Conservation (phyloP, 2,329 filamentous ascomycete genomes). For the Venturia aucupariae region DNA sequence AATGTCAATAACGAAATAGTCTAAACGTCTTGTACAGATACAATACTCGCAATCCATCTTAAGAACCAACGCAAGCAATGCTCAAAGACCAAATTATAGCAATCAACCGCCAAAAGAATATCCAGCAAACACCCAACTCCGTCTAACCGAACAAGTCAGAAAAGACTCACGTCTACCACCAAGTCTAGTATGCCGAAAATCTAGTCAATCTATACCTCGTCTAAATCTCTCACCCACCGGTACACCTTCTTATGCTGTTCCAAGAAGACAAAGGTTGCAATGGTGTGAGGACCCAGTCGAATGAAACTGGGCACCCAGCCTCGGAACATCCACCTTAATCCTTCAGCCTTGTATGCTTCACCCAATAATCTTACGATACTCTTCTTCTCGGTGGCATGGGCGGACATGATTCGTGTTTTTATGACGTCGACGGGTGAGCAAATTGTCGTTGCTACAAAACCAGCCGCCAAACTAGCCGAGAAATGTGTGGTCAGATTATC, state of each 20-base stretch:
- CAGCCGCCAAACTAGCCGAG: slow-evolving; percentile 65
- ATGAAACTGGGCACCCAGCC: slow-evolving; percentile 79
- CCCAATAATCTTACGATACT: slow-evolving; percentile 51
- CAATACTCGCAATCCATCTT: not conserved
- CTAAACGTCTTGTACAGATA: not conserved
- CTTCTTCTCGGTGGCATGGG: slow-evolving; percentile 37
- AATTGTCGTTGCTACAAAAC: slow-evolving; percentile 74
- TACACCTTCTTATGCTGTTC: slow-evolving; percentile 80
- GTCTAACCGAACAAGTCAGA: not conserved
- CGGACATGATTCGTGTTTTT: slow-evolving; percentile 81
- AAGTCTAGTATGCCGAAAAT: slow-evolving; percentile 5
- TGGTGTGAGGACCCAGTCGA: slow-evolving; percentile 63
- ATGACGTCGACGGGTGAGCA: slow-evolving; percentile 82
- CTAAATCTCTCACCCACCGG: slow-evolving; percentile 28
- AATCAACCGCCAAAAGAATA: not conserved
- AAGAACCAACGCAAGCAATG: not conserved
- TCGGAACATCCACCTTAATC: slow-evolving; percentile 76
- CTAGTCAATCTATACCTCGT: not conserved
- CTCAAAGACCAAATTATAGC: not conserved
- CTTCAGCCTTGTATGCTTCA: slow-evolving; percentile 62
- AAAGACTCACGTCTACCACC: not conserved
- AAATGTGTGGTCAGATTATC: slow-evolving; percentile 72
- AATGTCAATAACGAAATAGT: not conserved
- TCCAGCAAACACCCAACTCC: not conserved
- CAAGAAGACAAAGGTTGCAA: slow-evolving; percentile 77